These are phyloP conservation scores for Aeschynomene evenia DNA, from an alignment of 306 rosid genomes.

Conservation along the genomic window DNA sequence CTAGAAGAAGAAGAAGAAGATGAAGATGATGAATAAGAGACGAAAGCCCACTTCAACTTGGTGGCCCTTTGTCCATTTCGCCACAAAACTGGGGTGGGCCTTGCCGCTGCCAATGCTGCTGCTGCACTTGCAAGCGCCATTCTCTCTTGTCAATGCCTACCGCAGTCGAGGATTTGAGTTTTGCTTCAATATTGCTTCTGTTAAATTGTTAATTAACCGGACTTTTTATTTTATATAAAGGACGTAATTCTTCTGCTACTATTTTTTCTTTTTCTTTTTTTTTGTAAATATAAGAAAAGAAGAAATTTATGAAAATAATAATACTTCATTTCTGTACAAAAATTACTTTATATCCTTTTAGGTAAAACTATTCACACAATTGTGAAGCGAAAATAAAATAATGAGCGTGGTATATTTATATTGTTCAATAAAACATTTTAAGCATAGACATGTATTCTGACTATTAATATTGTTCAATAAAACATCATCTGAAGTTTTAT, in stretches of 20 bases:
- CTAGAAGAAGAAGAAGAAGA: slow-evolving; percentile 38
- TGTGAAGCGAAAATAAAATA: too few relatives aligned
- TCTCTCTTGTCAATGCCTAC: neutral
- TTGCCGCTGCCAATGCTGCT: slow-evolving; percentile 21
- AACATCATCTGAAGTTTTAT: neutral
- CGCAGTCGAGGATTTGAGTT: too few relatives aligned
- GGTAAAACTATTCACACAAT: too few relatives aligned
- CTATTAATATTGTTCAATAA: neutral
- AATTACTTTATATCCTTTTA: too few relatives aligned
- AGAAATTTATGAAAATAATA: too few relatives aligned
- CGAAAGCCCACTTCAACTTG: slow-evolving; percentile 31
- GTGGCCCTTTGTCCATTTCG: slow-evolving; percentile 33
- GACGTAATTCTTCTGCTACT: too few relatives aligned
- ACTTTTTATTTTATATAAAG: too few relatives aligned
- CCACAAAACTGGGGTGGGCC: slow-evolving; percentile 41
- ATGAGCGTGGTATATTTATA: neutral
- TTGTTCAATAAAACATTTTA: neutral
- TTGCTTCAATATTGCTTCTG: too few relatives aligned
- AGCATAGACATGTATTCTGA: neutral
- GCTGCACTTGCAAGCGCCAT: neutral
- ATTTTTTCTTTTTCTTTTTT: too few relatives aligned
- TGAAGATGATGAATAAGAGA: slow-evolving; percentile 38
- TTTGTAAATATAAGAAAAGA: too few relatives aligned
- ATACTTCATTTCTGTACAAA: too few relatives aligned
- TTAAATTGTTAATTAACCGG: too few relatives aligned